Evolutionary conservation across 441 rosid species (phyloP), one percentile per base, ranked within the genome.

Genomic region (Populus hybrid): DNA sequence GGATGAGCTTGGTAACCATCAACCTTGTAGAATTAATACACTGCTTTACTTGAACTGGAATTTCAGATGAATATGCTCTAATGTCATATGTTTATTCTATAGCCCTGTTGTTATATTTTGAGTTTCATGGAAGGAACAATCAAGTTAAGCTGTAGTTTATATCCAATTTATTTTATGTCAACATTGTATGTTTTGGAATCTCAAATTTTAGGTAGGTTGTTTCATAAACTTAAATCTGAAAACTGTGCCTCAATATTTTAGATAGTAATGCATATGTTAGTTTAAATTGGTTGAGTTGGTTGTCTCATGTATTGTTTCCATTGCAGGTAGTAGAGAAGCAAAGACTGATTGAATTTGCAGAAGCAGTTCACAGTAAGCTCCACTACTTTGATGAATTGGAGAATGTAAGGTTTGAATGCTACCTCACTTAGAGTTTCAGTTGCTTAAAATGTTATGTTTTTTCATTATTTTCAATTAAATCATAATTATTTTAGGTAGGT

Each of bases 311-410:
- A 50, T 28, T 40, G 68, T 64, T 73, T 72, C 73, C 53, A 59
- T 69, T 83, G 73, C 87, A 96, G 98, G 81, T 96, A 74, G 87
- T 90, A 78, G 99, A 93, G 89, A 94, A 94, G 84, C 97, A 96
- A 87, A 90, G 93, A 80, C 79, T 96, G 86, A 81, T 94, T 74
- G 99, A 94, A 81, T 94, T 94, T 88, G 98, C 94, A 5, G 98
- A 94, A 80, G 99, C 99, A 59, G 89, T 95, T 79, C 93, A 91
- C 71, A 90, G 91, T 83, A 94, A 91, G 91, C 99, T 95, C 84
- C 92, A 90, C 82, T 91, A 88, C 87, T 95, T 95, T 86, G 99
- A 94, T 86, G 99, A 95, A 88, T 86, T 95, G 97, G 99, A 95
- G 95, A 94, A 95, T 87, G 99, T 95, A 92, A 90, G 99, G 90